These are phyloP conservation scores for Plantago lanceolata DNA, from an alignment of 305 asterid genomes.

Conservation along the genomic window DNA sequence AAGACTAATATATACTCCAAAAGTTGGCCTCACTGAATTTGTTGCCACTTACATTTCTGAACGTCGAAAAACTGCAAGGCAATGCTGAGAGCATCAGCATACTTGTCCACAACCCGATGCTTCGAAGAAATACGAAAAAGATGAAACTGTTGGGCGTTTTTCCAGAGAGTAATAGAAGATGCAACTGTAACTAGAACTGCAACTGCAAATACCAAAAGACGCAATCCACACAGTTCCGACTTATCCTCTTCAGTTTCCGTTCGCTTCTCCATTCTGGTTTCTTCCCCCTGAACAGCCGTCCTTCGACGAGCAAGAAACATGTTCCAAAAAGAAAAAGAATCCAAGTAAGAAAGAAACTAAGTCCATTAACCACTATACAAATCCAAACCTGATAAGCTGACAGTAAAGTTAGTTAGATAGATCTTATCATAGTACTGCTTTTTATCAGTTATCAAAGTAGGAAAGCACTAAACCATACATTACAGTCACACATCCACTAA, in stretches of 20 bases:
- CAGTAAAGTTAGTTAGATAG: too few relatives aligned
- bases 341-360: too few relatives aligned
- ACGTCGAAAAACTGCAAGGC: slow-evolving; percentile 59
- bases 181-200: slow-evolving; percentile 36
- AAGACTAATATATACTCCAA: too few relatives aligned
- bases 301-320: neutral
- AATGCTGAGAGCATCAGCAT: slow-evolving; percentile 42
- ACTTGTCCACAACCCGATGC: slow-evolving; percentile 29
- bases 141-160: slow-evolving; percentile 25
- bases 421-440: too few relatives aligned
- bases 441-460: neutral
- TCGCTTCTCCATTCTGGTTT: neutral
- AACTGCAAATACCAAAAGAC: slow-evolving; percentile 33
- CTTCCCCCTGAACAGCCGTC: neutral
- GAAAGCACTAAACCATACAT: neutral
- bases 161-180: slow-evolving; percentile 40
- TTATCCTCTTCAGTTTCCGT: slow-evolving; percentile 25
- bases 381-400: too few relatives aligned
- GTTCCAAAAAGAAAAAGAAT: too few relatives aligned
- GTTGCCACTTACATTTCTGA: slow-evolving; percentile 43
- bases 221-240: slow-evolving; percentile 27
- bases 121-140: slow-evolving; percentile 13
- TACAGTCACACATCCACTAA: neutral
- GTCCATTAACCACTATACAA: too few relatives aligned
- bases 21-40: neutral